Evolutionary conservation across 257 asterid genomes (phyloP), one percentile per base, ranked within the genome.

Genomic region (Primulina tabacum): DNA sequence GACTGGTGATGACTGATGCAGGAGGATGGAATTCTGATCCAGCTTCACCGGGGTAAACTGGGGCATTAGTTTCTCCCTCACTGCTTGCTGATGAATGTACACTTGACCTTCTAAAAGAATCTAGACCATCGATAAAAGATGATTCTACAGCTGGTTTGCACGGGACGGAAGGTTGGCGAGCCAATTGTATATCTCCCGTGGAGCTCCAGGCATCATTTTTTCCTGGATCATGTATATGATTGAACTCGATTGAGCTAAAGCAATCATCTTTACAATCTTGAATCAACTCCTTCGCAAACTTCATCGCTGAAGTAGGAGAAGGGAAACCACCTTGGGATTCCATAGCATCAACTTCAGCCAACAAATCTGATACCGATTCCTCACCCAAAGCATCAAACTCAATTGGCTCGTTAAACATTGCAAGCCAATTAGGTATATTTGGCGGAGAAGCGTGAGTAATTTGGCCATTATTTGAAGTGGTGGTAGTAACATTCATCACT

Each of bases 281-380:
- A 1, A 86, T 69, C 17, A 82, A 75, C 32, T 83, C 88, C 74
- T 83, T 68, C 2, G 81, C 87, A 37, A 81, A 82, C 69, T 83
- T 85, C 74, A 82, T 43, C 64, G 89, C 92, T 17, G 93, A 74
- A 62, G 80, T 82, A 21, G 88, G 88, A 8, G 86, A 84, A 65
- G 82, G 80, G 58, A 85, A 69, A 38, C 74, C 73, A 62, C 80
- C 82, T 56, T 65, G 84, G 30, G 80, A 81, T 73, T 82, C 88
- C 90, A 86, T 84, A 21, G 96, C 96, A 72, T 82, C 96, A 8
- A 86, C 96, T 82, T 90, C 96, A 20, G 92, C 96, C 43, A 90
- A 60, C 62, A 90, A 80, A 76, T 88, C 96, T 0, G 96, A 90
- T 17, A 90, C 88, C 0, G 90, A 86, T 38, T 90, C 95, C 81